A percentile compares a stretch with the other conserved stretches of the same genome.
Conservation (phyloP, 2,329 filamentous ascomycete species). For the Cadophora sp. region DNA sequence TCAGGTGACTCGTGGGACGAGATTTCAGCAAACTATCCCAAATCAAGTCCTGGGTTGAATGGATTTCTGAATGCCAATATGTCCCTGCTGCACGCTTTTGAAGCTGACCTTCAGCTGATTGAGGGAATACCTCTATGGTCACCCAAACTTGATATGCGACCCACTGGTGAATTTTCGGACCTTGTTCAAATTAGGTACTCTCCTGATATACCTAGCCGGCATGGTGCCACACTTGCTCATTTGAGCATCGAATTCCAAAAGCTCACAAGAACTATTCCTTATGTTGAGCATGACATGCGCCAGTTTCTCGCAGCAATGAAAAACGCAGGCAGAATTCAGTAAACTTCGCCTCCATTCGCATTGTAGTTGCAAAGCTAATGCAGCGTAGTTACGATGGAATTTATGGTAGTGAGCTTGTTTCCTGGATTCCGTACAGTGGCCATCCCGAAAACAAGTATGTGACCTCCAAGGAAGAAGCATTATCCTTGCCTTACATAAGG, state of each 20-base stretch:
- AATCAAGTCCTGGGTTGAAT: background rate
- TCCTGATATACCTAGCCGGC: background rate
- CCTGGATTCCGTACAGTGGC: slow-evolving; percentile 36
- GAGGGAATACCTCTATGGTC: slow-evolving; percentile 11
- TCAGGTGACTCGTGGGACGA: slow-evolving; percentile 35
- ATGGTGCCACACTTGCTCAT: background rate
- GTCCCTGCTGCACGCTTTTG: background rate
- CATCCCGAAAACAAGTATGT: slow-evolving; percentile 43
- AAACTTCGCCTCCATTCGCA: slow-evolving; percentile 6
- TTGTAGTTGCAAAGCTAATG: background rate
- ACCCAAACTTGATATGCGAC: background rate
- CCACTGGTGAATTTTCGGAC: background rate
- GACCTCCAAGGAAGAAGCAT: slow-evolving; percentile 13
- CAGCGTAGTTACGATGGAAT: background rate
- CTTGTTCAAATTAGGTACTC: background rate
- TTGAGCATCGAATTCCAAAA: background rate
- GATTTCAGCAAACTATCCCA: background rate
- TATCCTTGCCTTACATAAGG: slow-evolving; percentile 17
- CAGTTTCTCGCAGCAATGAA: background rate
- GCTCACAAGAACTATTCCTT: background rate
- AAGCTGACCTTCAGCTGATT: background rate
- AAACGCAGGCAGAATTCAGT: slow-evolving; percentile 27
- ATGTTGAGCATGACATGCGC: slow-evolving; percentile 7
- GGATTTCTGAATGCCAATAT: background rate
- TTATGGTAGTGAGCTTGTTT: slow-evolving; percentile 16